Conservation (phyloP, 2,329 filamentous ascomycete species). For the Calonectria ilicicola region DNA sequence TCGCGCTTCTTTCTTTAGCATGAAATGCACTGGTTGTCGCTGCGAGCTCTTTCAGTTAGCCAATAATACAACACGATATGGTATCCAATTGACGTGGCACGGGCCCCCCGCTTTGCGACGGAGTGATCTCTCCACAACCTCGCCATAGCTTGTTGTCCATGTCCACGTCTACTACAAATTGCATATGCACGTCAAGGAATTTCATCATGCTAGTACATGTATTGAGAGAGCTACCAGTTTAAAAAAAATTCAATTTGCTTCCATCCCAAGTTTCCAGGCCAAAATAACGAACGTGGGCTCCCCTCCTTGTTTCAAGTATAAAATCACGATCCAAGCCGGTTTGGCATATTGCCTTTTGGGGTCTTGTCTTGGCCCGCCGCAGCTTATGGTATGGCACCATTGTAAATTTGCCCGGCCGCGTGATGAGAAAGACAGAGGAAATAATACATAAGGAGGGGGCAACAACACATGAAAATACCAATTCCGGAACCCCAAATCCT, state of each 20-base stretch:
- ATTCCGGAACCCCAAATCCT: conserved; percentile 38
- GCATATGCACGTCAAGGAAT: background rate
- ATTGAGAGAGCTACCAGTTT: conserved; percentile 18
- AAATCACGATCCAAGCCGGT: conserved; percentile 25
- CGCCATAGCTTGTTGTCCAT: background rate
- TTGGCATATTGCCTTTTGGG: conserved; percentile 17
- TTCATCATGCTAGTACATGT: conserved; percentile 19
- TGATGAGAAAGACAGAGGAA: conserved; percentile 36
- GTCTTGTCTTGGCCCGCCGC: conserved; percentile 17
- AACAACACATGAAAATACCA: conserved; percentile 28
- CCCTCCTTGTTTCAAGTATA: conserved; percentile 31
- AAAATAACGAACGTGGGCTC: conserved; percentile 41
- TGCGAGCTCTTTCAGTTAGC: conserved; percentile 9
- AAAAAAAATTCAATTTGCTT: conserved; percentile 37
- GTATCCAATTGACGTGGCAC: conserved; percentile 15
- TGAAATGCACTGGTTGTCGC: background rate
- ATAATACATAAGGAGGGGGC: conserved; percentile 41
- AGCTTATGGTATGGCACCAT: conserved; percentile 12
- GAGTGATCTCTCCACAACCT: background rate
- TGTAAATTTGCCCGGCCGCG: conserved; percentile 14
- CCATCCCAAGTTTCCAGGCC: conserved; percentile 37
- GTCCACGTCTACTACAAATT: background rate
- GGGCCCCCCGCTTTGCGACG: background rate
- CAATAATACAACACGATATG: background rate
- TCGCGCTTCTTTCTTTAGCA: background rate